Base-by-base conservation (phyloP, 768 basidiomycete species). In the Tylopilus balloui region DNA sequence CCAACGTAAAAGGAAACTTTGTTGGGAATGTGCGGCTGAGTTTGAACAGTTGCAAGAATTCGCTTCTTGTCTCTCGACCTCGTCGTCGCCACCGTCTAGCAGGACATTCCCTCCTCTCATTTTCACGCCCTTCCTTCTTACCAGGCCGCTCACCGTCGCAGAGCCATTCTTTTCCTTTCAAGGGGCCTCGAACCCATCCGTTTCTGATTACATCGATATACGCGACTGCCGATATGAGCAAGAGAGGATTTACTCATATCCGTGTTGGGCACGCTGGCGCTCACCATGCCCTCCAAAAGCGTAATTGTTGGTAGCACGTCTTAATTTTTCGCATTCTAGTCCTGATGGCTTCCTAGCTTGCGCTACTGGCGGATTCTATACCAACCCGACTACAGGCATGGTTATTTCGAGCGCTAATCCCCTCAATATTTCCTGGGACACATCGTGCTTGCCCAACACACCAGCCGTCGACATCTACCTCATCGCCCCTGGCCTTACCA, bases 381-480 rank as follows among this genome's bases (percentile, higher is more conserved):
- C 64, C 31, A 63, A 71, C 7, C 87, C 87, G 1, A 66, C 73
- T 3, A 69, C 71, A 17, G 76, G 75, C 9, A 64, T 72, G 35
- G 64, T 67, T 11, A 51, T 88, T 42, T 69, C 79, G 53, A 71
- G 75, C 1, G 65, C 73, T 10, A 50, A 73, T 11, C 72, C 81
- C 2, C 57, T 90, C 54, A 69, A 73, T 42, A 76, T 90, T 52
- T 56, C 74, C 38, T 90, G 88, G 88, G 75, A 87, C 60, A 65
- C 77, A 0, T 69, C 78, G 29, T 88, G 86, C 65, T 58, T 86
- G 47, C 43, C 58, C 11, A 51, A 54, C 27, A 69, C 78, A 21
- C 50, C 59, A 1, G 69, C 72, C 31, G 71, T 84, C 61, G 86
- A 89, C 68, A 84, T 91, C 60, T 81, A 83, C 55, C 78, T 90